These are phyloP conservation scores for Ilyonectria destructans DNA, from an alignment of 2,329 filamentous ascomycete genomes.

Conservation along the genomic window DNA sequence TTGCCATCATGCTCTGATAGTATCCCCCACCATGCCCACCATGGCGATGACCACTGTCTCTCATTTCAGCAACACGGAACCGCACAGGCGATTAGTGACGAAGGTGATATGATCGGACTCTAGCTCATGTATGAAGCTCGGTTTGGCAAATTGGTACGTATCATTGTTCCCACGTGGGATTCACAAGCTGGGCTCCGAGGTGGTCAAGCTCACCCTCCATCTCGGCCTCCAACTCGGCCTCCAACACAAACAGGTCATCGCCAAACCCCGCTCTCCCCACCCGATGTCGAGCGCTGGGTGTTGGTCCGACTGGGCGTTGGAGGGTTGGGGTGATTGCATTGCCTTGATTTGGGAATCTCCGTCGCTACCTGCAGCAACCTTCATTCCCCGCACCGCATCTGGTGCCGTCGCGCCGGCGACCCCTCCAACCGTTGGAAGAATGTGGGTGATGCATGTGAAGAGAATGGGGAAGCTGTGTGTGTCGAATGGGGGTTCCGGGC, in stretches of 20 bases:
- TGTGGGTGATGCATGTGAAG: constrained; percentile 33
- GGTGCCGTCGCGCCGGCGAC: constrained; percentile 27
- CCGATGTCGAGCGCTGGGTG: constrained; percentile 23
- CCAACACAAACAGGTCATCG: constrained; percentile 33
- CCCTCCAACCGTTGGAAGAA: constrained; percentile 26
- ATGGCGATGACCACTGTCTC: constrained; percentile 8
- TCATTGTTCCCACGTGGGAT: constrained; percentile 14
- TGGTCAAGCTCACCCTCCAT: constrained; percentile 20
- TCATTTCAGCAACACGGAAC: constrained; percentile 9
- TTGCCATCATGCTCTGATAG: constrained; percentile 14
- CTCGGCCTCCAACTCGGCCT: constrained; percentile 31
- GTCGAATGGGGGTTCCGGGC: constrained; percentile 22
- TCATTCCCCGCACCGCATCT: constrained; percentile 33
- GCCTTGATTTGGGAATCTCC: constrained; percentile 35
- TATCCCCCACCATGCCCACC: constrained; percentile 6
- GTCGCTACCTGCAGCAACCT: constrained; percentile 24
- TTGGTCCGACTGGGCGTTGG: constrained; percentile 20
- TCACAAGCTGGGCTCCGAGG: constrained; percentile 18
- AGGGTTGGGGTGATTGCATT: constrained; percentile 26
- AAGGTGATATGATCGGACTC: constrained; percentile 13
- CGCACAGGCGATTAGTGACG: constrained; percentile 7
- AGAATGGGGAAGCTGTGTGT: constrained; percentile 21
- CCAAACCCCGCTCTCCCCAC: constrained; percentile 32
- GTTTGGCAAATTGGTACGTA: constrained; percentile 8
- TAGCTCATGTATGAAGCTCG: constrained; percentile 6